Conservation (phyloP, 2,329 filamentous ascomycete genomes). For the Colletotrichum salicis region DNA sequence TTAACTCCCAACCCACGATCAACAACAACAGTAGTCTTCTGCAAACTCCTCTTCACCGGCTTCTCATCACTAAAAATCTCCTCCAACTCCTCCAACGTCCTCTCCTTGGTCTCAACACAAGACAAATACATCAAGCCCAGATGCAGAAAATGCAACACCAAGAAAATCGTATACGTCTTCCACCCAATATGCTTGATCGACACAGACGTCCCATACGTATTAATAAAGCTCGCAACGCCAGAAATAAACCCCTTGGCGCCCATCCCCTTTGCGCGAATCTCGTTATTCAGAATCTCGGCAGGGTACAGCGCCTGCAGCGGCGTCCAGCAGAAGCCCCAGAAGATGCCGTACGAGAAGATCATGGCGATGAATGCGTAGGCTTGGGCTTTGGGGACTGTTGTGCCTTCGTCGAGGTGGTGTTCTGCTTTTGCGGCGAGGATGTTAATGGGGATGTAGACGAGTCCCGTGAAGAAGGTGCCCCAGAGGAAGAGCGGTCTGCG, state of each 20-base stretch:
- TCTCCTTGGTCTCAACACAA: conserved; percentile 60
- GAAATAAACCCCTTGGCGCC: conserved; percentile 55
- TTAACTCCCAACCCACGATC: conserved; percentile 27
- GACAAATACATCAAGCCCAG: conserved; percentile 35
- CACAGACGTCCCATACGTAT: conserved; percentile 52
- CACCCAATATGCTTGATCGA: conserved; percentile 54
- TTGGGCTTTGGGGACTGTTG: conserved; percentile 15
- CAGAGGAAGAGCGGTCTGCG: conserved; percentile 58
- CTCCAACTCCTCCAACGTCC: conserved; percentile 65
- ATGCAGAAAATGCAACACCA: conserved; percentile 51
- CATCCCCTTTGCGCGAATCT: conserved; percentile 51
- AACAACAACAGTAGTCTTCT: conserved; percentile 31
- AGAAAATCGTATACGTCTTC: conserved; percentile 57
- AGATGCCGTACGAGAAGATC: conserved; percentile 56
- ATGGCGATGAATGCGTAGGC: conserved; percentile 42
- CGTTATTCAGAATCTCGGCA: conserved; percentile 48
- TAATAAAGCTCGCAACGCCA: conserved; percentile 44
- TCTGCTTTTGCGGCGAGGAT: conserved; percentile 44
- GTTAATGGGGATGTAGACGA: conserved; percentile 44
- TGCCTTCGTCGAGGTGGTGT: conserved; percentile 38
- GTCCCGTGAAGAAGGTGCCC: conserved; percentile 48
- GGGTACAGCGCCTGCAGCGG: conserved; percentile 56
- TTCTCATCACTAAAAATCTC: conserved; percentile 61
- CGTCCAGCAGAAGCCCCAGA: conserved; percentile 57
- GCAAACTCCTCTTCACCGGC: conserved; percentile 36